Evolutionary conservation across 2,329 filamentous ascomycete species (phyloP), one percentile per base, ranked within the genome.

Genomic region (Paramyrothecium roridum): DNA sequence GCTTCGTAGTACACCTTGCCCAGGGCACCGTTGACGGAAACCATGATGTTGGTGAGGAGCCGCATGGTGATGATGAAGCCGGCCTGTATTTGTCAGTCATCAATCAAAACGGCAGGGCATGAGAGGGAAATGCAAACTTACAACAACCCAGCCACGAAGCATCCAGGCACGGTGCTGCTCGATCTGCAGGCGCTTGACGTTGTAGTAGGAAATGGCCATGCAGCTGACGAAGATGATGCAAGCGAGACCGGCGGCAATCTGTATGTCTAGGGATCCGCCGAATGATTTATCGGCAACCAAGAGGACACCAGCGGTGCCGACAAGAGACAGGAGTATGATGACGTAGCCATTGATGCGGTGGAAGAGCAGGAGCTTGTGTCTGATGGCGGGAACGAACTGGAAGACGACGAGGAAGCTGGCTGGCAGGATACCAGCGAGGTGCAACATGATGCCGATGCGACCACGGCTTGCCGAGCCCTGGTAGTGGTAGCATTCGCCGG

Each of bases 141-240:
- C 73, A 57, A 78, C 78, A 43, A 79, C 70, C 79, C 79, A 80
- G 8, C 78, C 74, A 21, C 84, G 67, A 30, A 87, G 62, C 84
- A 87, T 87, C 84, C 83, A 87, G 3, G 81, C 81, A 1, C 84
- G 76, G 57, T 87, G 84, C 61, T 86, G 79, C 33, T 86, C 82
- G 50, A 89, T 82, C 62, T 86, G 83, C 2, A 86, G 67, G 2
- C 73, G 70, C 65, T 82, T 85, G 65, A 87, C 79, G 58, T 85
- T 85, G 64, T 79, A 71, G 33, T 77, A 78, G 1, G 82, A 80
- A 47, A 86, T 56, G 1, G 63, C 57, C 22, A 82, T 65, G 11
- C 75, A 72, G 1, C 66, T 59, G 0, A 78, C 65, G 2, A 81
- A 80, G 10, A 76, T 63, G 30, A 82, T 71, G 2, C 69, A 76